Percentiles rank a stretch among this genome's conserved stretches.
Conservation (phyloP, 495 filamentous ascomycete species). For the Mytilinidion resinicola region DNA sequence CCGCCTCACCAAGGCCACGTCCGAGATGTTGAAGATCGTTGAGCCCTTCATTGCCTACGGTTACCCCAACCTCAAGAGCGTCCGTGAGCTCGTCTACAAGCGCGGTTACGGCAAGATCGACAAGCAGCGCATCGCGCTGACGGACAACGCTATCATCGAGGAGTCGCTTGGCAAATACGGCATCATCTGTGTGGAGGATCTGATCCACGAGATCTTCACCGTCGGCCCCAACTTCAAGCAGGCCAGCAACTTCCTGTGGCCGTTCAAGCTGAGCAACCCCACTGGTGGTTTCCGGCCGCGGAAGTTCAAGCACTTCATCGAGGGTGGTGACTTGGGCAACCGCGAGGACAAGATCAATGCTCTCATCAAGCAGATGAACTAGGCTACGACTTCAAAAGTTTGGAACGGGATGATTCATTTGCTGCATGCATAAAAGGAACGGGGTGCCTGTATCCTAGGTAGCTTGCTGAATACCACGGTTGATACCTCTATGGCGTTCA, state of each 20-base stretch:
- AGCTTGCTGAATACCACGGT: constrained; percentile 14
- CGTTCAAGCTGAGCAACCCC: constrained; percentile 98
- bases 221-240: constrained; percentile 97
- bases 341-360: constrained; percentile 97
- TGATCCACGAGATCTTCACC: constrained; percentile 98
- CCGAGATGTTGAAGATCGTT: constrained; percentile 95
- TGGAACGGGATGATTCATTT: constrained; percentile 7
- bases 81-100: constrained; percentile 99
- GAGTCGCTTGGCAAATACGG: constrained; percentile 92
- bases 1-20: constrained; percentile 93
- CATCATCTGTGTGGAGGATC: constrained; percentile 98
- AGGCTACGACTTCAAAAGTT: constrained; percentile 34
- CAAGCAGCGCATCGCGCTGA: constrained; percentile 91
- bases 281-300: constrained; percentile 89
- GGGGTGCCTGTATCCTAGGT: not conserved
- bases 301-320: constrained; percentile 99
- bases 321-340: constrained; percentile 98
- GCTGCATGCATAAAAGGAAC: constrained; percentile 2
- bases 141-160: constrained; percentile 97
- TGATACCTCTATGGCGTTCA: constrained; percentile 1
- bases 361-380: constrained; percentile 98
- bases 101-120: constrained; percentile 96
- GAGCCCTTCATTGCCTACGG: constrained; percentile 97
- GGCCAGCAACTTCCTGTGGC: constrained; percentile 99
- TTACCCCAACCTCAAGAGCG: constrained; percentile 97